Conservation (phyloP, 2,329 filamentous ascomycete species). For the Trichoderma sp. region DNA sequence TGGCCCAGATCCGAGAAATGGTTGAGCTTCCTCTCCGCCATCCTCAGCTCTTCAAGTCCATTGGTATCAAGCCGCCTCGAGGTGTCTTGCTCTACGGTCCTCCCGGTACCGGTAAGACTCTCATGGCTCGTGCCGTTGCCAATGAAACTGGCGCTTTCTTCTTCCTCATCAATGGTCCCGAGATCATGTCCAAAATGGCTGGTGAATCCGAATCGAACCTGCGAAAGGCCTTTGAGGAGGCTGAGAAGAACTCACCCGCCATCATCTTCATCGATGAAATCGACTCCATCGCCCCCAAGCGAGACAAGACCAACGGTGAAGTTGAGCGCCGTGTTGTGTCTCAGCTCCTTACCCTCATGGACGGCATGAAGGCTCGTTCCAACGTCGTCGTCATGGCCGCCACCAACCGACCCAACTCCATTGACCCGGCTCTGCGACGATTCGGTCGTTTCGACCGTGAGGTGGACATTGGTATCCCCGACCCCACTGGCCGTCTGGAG, state of each 20-base stretch:
- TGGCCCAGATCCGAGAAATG: conserved; percentile 99
- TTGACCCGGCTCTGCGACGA: conserved; percentile 94
- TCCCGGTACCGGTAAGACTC: conserved; percentile 97
- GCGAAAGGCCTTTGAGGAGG: conserved; percentile 98
- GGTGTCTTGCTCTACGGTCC: conserved; percentile 97
- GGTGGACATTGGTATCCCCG: conserved; percentile 96
- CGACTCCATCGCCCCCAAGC: conserved; percentile 98
- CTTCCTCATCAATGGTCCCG: conserved; percentile 98
- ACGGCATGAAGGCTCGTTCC: conserved; percentile 99
- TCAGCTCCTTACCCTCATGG: conserved; percentile 96
- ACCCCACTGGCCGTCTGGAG: conserved; percentile 97
- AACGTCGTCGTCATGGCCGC: conserved; percentile 99
- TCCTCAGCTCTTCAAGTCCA: conserved; percentile 99
- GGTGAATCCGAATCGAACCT: conserved; percentile 98
- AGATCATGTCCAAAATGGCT: conserved; percentile 99
- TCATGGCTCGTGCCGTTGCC: conserved; percentile 98
- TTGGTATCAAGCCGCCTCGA: conserved; percentile 98
- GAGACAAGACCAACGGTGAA: conserved; percentile 99
- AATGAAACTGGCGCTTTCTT: conserved; percentile 99
- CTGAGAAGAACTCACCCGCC: conserved; percentile 98
- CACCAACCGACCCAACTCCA: conserved; percentile 98
- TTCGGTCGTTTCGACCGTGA: conserved; percentile 99
- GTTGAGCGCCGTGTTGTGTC: conserved; percentile 98
- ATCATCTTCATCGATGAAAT: conserved; percentile 99
- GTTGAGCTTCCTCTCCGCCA: conserved; percentile 96